Evolutionary conservation across 2,329 filamentous ascomycete genomes (phyloP).

Genomic region (Hirsutella thompsonii): DNA sequence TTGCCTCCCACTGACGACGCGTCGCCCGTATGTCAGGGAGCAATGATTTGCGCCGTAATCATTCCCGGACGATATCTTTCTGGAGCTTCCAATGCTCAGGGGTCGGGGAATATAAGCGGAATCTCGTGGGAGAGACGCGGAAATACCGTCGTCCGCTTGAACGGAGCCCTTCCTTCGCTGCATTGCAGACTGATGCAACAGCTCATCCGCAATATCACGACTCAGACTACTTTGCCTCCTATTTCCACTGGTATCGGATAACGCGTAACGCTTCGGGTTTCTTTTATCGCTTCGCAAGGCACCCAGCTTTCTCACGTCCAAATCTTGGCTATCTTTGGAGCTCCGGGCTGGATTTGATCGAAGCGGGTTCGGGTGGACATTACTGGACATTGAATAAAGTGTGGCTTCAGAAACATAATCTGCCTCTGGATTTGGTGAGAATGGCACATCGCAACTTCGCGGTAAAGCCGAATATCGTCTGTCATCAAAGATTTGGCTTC

Average conservation of each 20-base stretch:
- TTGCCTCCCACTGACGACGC: slow-evolving; percentile 61
- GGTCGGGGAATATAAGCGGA: slow-evolving; percentile 40
- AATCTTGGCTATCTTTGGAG: background rate
- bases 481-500: slow-evolving; percentile 20
- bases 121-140: slow-evolving; percentile 46
- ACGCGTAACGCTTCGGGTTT: slow-evolving; percentile 9
- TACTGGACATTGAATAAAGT: slow-evolving; percentile 1
- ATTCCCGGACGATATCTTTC: slow-evolving; percentile 47
- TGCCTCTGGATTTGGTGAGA: slow-evolving; percentile 27
- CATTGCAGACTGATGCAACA: background rate
- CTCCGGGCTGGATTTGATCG: slow-evolving; percentile 30
- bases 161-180: background rate
- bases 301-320: background rate
- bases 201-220: slow-evolving; percentile 23
- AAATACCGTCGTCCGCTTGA: slow-evolving; percentile 23
- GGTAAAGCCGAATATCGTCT: slow-evolving; percentile 32
- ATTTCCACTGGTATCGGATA: slow-evolving; percentile 34
- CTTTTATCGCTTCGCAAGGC: background rate
- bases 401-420: slow-evolving; percentile 17
- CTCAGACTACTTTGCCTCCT: slow-evolving; percentile 27
- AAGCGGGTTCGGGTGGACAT: slow-evolving; percentile 37
- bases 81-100: slow-evolving; percentile 32
- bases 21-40: slow-evolving; percentile 24
- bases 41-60: slow-evolving; percentile 30
- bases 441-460: slow-evolving; percentile 29